Conservation (phyloP, 129 eudicot genomes). For the Rutidosis leptorrhynchoides region DNA sequence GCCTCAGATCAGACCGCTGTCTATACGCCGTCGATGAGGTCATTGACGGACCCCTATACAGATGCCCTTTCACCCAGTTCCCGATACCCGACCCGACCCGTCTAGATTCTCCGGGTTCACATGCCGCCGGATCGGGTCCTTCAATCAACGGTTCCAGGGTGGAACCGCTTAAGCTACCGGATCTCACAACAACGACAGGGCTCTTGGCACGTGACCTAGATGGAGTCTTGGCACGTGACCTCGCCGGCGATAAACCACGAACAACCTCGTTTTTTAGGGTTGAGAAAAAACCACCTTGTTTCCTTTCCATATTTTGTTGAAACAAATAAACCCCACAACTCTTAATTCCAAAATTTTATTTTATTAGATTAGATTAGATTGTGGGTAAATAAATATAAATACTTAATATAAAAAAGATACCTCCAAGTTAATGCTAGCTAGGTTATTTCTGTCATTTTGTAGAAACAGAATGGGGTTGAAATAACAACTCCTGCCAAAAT, state of each 20-base stretch:
- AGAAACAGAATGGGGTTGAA: conserved; percentile 22
- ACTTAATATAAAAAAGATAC: not conserved
- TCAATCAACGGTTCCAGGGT: conserved; percentile 67
- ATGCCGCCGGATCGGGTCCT: conserved; percentile 80
- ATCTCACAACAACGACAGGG: conserved; percentile 54
- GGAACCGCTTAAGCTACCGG: conserved; percentile 71
- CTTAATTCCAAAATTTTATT: conserved; percentile 1
- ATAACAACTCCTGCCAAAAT: conserved; percentile 8
- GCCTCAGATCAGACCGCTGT: conserved; percentile 73
- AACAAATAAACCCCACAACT: not conserved
- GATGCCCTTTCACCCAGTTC: conserved; percentile 63
- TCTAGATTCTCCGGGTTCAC: conserved; percentile 47
- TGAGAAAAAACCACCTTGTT: conserved; percentile 64
- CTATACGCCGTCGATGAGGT: conserved; percentile 35
- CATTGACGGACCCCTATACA: conserved; percentile 59
- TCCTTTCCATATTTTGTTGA: conserved; percentile 46
- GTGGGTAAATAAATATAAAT: not conserved
- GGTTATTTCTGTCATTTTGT: conserved; percentile 16
- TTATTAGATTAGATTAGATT: too few relatives aligned
- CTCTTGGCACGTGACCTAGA: conserved; percentile 40
- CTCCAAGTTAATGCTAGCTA: conserved; percentile 5
- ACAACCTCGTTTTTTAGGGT: conserved; percentile 62
- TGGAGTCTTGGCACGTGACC: conserved; percentile 61
- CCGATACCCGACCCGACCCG: conserved; percentile 67
- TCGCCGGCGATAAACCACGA: conserved; percentile 67